A percentile compares a stretch with the other conserved stretches of the same genome.
Conservation (phyloP, 2,329 filamentous ascomycete genomes). For the Teratosphaeria gauchensis region DNA sequence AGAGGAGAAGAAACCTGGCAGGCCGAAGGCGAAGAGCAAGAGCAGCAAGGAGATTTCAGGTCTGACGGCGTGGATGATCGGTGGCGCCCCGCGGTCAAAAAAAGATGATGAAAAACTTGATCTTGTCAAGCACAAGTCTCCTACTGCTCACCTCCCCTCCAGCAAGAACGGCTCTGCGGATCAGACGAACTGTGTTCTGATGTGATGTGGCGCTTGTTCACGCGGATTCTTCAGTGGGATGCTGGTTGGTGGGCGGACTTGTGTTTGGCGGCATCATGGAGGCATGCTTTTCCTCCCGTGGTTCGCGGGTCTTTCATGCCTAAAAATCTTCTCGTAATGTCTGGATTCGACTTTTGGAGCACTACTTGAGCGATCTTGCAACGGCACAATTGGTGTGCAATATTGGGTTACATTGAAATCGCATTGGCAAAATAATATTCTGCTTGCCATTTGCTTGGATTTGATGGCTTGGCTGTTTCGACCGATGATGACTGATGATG, state of each 20-base stretch:
- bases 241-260: slow-evolving; percentile 1
- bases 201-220: slow-evolving; percentile 2
- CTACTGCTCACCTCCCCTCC: background rate
- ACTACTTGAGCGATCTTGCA: background rate
- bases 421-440: background rate
- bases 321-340: slow-evolving; percentile 1
- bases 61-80: slow-evolving; percentile 21
- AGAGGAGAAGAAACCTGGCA: slow-evolving; percentile 9
- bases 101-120: slow-evolving; percentile 16
- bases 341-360: background rate
- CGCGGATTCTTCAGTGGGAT: background rate
- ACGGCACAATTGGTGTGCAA: background rate
- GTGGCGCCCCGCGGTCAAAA: slow-evolving; percentile 10
- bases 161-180: slow-evolving; percentile 1
- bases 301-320: slow-evolving; percentile 20
- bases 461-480: background rate
- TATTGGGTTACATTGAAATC: background rate
- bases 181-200: slow-evolving; percentile 5
- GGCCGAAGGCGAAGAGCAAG: slow-evolving; percentile 11
- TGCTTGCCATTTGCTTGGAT: background rate
- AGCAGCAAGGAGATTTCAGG: slow-evolving; percentile 16
- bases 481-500: background rate
- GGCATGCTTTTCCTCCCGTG: slow-evolving; percentile 21
- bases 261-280: slow-evolving; percentile 11
- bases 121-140: slow-evolving; percentile 3